Evolutionary conservation across 83 land plant species (phyloP).

Genomic region (Isoetes engelmannii): DNA sequence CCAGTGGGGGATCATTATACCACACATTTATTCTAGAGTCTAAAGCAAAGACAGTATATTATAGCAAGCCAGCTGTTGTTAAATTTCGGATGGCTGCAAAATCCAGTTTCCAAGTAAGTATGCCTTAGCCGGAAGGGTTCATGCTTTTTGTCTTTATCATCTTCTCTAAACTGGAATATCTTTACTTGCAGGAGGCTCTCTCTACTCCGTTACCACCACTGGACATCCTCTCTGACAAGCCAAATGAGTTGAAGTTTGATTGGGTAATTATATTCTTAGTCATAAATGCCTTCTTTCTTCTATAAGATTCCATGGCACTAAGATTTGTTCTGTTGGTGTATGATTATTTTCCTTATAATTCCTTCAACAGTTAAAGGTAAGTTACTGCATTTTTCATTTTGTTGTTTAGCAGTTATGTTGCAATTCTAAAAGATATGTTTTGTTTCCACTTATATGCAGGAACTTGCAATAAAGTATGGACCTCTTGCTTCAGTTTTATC

Average conservation of each 20-base stretch:
- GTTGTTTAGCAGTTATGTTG: not conserved
- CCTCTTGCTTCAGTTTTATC: constrained; percentile 57
- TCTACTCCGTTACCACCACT: constrained; percentile 70
- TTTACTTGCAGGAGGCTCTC: constrained; percentile 61
- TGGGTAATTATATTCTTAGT: constrained; percentile 39
- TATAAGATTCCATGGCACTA: not conserved
- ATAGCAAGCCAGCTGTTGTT: constrained; percentile 68
- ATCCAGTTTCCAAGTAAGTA: constrained; percentile 60
- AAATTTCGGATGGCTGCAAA: constrained; percentile 80
- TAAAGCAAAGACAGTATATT: constrained; percentile 48
- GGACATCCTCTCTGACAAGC: constrained; percentile 66
- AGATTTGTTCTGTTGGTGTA: not conserved
- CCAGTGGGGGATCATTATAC: constrained; percentile 52
- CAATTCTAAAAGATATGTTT: not conserved
- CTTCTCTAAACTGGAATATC: not conserved
- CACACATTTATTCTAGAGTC: constrained; percentile 81
- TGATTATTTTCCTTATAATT: not conserved
- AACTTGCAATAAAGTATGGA: constrained; percentile 60
- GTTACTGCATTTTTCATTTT: not conserved
- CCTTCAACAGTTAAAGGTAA: not conserved
- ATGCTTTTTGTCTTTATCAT: not conserved
- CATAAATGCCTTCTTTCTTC: constrained; percentile 7
- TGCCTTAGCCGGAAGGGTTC: not conserved
- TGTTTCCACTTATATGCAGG: constrained; percentile 38
- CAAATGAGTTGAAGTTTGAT: constrained; percentile 65